Evolutionary conservation across 2,329 filamentous ascomycete species (phyloP).

Genomic region (Pseudocercospora macadamiae): DNA sequence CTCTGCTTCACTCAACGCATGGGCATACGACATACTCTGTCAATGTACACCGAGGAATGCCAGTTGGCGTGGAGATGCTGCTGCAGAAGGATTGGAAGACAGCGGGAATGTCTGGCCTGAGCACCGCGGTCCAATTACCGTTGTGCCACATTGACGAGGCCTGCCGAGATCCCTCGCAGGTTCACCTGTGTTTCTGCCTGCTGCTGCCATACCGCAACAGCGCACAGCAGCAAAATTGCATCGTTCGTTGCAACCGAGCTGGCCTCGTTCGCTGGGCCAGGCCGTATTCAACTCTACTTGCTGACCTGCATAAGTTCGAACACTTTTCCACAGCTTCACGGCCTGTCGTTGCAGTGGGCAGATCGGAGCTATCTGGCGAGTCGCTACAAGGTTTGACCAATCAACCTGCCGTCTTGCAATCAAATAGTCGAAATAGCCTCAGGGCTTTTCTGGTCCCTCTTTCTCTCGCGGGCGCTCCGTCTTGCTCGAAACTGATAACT

Average conservation of each 20-base stretch:
- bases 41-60: conserved; percentile 19
- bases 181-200: neutral
- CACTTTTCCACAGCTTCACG: neutral
- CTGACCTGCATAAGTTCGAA: conserved; percentile 3
- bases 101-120: conserved; percentile 11
- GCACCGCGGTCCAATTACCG: conserved; percentile 16
- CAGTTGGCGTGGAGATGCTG: conserved; percentile 28
- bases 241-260: neutral
- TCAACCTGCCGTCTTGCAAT: neutral
- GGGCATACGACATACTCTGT: conserved; percentile 21
- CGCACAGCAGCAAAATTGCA: neutral
- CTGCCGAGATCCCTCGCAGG: neutral
- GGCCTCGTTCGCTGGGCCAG: neutral
- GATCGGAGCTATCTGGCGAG: conserved; percentile 8
- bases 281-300: neutral
- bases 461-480: neutral
- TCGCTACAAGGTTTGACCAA: conserved; percentile 8
- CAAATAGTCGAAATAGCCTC: too few relatives aligned
- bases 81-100: neutral
- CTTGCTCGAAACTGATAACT: neutral
- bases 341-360: conserved; percentile 1
- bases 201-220: neutral
- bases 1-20: too few relatives aligned
- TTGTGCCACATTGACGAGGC: conserved; percentile 18
- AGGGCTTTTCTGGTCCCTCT: neutral